A percentile compares a stretch with the other conserved stretches of the same genome.
These are phyloP conservation scores for Huntiella decipiens DNA, from an alignment of 2,329 filamentous ascomycete species.

Conservation along the genomic window DNA sequence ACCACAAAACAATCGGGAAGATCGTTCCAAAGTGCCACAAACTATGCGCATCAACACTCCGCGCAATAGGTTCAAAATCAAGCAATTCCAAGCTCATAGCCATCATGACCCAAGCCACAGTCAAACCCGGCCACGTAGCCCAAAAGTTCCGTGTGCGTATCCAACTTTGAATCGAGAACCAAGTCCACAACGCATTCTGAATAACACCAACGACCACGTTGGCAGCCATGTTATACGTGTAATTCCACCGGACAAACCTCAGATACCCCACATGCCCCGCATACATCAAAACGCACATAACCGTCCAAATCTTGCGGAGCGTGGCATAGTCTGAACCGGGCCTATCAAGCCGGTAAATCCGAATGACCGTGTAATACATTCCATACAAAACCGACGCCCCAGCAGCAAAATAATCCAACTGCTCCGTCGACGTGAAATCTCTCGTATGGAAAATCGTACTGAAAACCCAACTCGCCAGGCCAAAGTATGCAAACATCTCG, in stretches of 20 bases:
- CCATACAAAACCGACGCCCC: conserved; percentile 82
- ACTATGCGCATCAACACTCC: conserved; percentile 79
- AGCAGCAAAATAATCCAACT: conserved; percentile 89
- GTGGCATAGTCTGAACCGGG: conserved; percentile 22
- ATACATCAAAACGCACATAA: conserved; percentile 53
- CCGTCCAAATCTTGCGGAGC: conserved; percentile 56
- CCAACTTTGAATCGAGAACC: conserved; percentile 63
- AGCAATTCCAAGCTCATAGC: conserved; percentile 93
- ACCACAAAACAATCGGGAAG: conserved; percentile 73
- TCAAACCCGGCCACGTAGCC: conserved; percentile 77
- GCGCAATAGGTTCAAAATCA: conserved; percentile 73
- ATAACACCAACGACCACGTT: conserved; percentile 69
- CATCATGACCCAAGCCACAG: conserved; percentile 77
- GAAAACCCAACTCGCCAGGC: conserved; percentile 68
- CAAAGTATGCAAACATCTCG: conserved; percentile 58
- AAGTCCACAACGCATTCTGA: conserved; percentile 70
- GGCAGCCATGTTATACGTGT: conserved; percentile 93
- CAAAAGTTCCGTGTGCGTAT: conserved; percentile 51
- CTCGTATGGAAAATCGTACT: conserved; percentile 84
- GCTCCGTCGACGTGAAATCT: conserved; percentile 72
- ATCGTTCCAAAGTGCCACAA: conserved; percentile 94
- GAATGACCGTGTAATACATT: conserved; percentile 64
- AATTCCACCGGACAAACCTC: conserved; percentile 76
- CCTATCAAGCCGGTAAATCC: conserved; percentile 66
- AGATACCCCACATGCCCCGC: conserved; percentile 63